phyloP scores from a whole-genome alignment of 495 filamentous ascomycete genomes.

The Tuber aestivum region DNA sequence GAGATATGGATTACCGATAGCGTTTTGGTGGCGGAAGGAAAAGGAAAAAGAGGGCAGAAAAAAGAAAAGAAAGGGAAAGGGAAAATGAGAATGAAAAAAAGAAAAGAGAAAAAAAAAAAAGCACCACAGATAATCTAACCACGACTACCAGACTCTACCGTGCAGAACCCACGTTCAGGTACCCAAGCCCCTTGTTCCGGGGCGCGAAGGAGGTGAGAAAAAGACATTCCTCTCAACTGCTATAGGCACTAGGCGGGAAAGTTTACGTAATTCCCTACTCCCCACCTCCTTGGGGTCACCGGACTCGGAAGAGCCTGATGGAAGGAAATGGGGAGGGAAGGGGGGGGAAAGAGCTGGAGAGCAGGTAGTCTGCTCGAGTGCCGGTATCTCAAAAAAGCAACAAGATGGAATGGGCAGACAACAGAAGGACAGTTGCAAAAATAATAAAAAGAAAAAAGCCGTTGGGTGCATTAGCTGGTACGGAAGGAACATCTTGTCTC shows the following conservation, averaged over 20 bases:
- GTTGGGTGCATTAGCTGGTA: background rate
- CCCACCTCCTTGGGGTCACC: background rate
- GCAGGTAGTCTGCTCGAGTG: too few species aligned
- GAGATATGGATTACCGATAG: background rate
- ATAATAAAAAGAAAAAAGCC: background rate
- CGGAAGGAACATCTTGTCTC: constrained; percentile 5
- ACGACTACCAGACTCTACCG: background rate
- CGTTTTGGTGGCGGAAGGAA: background rate
- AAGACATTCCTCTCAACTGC: background rate
- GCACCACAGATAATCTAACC: background rate
- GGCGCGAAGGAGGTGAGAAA: background rate
- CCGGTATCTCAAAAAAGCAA: too few species aligned
- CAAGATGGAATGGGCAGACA: background rate
- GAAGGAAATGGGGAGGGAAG: background rate
- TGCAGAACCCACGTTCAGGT: background rate
- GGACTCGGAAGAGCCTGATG: background rate
- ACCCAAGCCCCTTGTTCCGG: background rate
- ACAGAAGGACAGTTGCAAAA: background rate
- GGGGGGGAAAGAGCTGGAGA: background rate
- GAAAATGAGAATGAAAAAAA: background rate
- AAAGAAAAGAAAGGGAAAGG: background rate
- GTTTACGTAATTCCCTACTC: constrained; percentile 1
- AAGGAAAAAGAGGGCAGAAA: background rate
- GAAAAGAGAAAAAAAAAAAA: background rate
- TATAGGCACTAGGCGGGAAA: background rate